Evolutionary conservation across 2,329 filamentous ascomycete species (phyloP).

Genomic region (Sarocladium strictum): DNA sequence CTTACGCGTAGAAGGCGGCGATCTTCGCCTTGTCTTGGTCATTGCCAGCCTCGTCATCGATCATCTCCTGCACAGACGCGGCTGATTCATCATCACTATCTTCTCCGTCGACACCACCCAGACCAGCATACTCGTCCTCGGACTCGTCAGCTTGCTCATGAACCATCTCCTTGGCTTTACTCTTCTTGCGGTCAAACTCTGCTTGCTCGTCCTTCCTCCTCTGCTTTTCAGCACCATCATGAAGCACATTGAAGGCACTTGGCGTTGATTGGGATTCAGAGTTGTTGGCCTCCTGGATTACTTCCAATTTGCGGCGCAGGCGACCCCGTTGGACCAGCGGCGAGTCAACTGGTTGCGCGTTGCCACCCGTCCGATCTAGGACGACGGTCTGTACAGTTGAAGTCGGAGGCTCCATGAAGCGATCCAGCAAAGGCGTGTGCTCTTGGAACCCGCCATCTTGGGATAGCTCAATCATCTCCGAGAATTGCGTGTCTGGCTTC

Average conservation of each 20-base stretch:
- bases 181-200: conserved; percentile 77
- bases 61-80: conserved; percentile 76
- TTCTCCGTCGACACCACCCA: conserved; percentile 86
- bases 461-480: conserved; percentile 67
- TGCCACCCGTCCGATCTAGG: conserved; percentile 28
- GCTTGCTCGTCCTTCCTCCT: conserved; percentile 46
- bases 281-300: conserved; percentile 17
- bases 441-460: conserved; percentile 75
- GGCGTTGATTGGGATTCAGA: conserved; percentile 25
- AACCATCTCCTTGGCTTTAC: conserved; percentile 79
- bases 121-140: conserved; percentile 93
- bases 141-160: conserved; percentile 95
- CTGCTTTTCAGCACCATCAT: conserved; percentile 52
- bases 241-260: conserved; percentile 65
- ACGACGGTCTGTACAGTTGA: conserved; percentile 70
- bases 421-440: conserved; percentile 63
- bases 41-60: conserved; percentile 75
- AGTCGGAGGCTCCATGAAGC: conserved; percentile 57
- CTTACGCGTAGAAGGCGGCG: conserved; percentile 85
- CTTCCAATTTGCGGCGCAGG: conserved; percentile 37
- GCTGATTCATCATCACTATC: conserved; percentile 69
- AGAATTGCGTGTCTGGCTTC: conserved; percentile 52
- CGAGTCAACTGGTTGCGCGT: conserved; percentile 45
- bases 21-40: conserved; percentile 74
- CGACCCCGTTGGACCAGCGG: conserved; percentile 58